Conservation (phyloP, 805 yeast genomes). For the Saccharomycopsis sp. region DNA sequence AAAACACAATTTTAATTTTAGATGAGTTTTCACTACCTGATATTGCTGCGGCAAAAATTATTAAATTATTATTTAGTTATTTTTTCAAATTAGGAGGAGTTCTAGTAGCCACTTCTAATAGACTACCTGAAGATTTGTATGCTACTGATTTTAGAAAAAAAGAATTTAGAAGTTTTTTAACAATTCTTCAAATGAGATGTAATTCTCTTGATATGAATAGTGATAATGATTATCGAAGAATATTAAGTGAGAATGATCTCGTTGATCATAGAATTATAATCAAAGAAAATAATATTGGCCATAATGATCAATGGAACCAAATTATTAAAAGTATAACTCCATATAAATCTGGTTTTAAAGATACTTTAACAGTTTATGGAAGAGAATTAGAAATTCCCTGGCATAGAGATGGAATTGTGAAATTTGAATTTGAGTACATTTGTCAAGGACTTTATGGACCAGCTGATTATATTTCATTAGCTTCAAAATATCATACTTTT, state of each 20-base stretch:
- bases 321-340: not conserved
- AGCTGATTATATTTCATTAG: slow-evolving; percentile 59
- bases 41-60: slow-evolving; percentile 60
- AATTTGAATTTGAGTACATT: slow-evolving; percentile 40
- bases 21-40: slow-evolving; percentile 77
- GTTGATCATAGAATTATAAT: slow-evolving; percentile 24
- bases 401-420: slow-evolving; percentile 33
- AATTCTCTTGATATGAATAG: slow-evolving; percentile 53
- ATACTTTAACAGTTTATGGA: slow-evolving; percentile 42
- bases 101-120: slow-evolving; percentile 61
- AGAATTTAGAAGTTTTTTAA: slow-evolving; percentile 47
- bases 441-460: slow-evolving; percentile 51
- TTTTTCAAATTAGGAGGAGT: slow-evolving; percentile 70
- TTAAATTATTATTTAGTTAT: slow-evolving; percentile 53
- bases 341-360: slow-evolving; percentile 12
- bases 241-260: slow-evolving; percentile 19
- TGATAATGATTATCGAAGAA: slow-evolving; percentile 41
- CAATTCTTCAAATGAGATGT: slow-evolving; percentile 49
- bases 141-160: slow-evolving; percentile 51
- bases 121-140: slow-evolving; percentile 63
- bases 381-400: slow-evolving; percentile 38
- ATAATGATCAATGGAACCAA: slow-evolving; percentile 27
- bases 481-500: slow-evolving; percentile 47
- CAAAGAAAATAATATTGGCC: slow-evolving; percentile 21
- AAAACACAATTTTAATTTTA: slow-evolving; percentile 47